Conservation (phyloP, 192 early-diverging fungal genomes). For the Podila horticola region DNA sequence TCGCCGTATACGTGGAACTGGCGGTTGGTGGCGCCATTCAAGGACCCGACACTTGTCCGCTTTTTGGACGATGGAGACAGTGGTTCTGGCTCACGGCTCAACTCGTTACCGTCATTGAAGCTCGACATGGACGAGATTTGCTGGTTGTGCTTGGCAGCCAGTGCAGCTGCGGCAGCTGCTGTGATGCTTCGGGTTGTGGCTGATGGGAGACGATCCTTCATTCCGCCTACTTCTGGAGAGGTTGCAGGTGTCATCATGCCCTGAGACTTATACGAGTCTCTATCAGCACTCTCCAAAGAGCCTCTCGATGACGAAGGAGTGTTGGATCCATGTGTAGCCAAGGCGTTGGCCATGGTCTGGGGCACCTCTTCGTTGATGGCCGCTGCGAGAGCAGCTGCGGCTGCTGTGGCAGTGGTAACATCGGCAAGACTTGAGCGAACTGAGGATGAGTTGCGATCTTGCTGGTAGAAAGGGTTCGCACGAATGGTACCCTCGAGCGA, state of each 20-base stretch:
- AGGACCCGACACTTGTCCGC: slow-evolving; percentile 10
- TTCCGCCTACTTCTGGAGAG: slow-evolving; percentile 30
- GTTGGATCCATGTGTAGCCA: not conserved
- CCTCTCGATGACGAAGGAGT: not conserved
- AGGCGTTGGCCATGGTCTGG: not conserved
- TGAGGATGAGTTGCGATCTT: slow-evolving; percentile 36
- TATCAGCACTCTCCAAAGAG: not conserved
- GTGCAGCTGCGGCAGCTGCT: slow-evolving; percentile 38
- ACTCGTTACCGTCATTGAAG: too few relatives aligned
- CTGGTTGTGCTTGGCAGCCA: slow-evolving; percentile 35
- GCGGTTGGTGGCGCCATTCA: slow-evolving; percentile 23
- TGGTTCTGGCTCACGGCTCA: not conserved
- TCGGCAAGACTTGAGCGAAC: slow-evolving; percentile 47
- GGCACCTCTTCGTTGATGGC: not conserved
- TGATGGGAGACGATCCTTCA: slow-evolving; percentile 42
- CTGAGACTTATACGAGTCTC: slow-evolving; percentile 1
- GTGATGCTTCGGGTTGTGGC: slow-evolving; percentile 36
- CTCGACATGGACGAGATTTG: not conserved
- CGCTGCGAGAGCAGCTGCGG: slow-evolving; percentile 12
- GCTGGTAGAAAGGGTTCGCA: slow-evolving; percentile 50
- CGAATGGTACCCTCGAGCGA: slow-evolving; percentile 50
- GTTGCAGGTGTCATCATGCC: slow-evolving; percentile 38
- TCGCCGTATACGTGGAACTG: slow-evolving; percentile 13
- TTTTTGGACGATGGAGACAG: slow-evolving; percentile 13
- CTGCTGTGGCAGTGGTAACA: slow-evolving; percentile 15